Percentiles rank a stretch among this genome's conserved stretches.
phyloP scores from a whole-genome alignment of 495 filamentous ascomycete genomes.

The Bombardia bombarda region DNA sequence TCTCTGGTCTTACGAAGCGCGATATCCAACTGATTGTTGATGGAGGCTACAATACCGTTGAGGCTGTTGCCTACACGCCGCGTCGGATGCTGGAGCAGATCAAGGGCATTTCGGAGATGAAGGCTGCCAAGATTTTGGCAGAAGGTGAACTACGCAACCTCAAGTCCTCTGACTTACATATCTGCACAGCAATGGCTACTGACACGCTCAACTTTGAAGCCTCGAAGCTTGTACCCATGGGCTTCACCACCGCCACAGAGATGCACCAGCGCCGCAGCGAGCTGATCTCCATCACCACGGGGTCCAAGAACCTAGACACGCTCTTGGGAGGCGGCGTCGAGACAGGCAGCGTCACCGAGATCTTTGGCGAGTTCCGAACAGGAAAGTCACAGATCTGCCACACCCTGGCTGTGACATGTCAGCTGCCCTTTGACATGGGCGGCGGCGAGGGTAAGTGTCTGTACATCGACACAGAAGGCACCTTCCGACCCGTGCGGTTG shows the following conservation, averaged over 20 bases:
- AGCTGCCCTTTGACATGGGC: conserved; percentile 97
- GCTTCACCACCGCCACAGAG: conserved; percentile 98
- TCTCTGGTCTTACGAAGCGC: conserved; percentile 80
- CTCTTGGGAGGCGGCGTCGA: conserved; percentile 91
- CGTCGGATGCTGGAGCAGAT: conserved; percentile 81
- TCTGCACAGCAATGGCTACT: neutral
- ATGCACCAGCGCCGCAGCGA: conserved; percentile 97
- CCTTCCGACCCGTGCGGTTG: conserved; percentile 85
- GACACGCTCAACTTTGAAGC: conserved; percentile 42
- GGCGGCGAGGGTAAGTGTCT: conserved; percentile 97
- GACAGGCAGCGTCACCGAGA: conserved; percentile 96
- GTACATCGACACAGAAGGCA: conserved; percentile 99
- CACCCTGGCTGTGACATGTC: conserved; percentile 96
- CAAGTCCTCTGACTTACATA: neutral
- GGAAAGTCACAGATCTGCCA: conserved; percentile 98
- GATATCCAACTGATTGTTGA: conserved; percentile 91
- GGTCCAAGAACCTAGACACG: conserved; percentile 94
- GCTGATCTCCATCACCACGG: conserved; percentile 94
- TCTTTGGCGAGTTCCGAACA: conserved; percentile 96
- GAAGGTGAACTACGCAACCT: conserved; percentile 53
- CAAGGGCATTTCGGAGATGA: conserved; percentile 95
- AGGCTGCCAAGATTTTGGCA: conserved; percentile 85
- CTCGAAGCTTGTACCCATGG: conserved; percentile 94
- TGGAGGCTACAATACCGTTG: conserved; percentile 89
- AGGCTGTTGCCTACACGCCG: conserved; percentile 92